phyloP scores from a whole-genome alignment of 1,139 yeast genomes.

The Pichia sp. region DNA sequence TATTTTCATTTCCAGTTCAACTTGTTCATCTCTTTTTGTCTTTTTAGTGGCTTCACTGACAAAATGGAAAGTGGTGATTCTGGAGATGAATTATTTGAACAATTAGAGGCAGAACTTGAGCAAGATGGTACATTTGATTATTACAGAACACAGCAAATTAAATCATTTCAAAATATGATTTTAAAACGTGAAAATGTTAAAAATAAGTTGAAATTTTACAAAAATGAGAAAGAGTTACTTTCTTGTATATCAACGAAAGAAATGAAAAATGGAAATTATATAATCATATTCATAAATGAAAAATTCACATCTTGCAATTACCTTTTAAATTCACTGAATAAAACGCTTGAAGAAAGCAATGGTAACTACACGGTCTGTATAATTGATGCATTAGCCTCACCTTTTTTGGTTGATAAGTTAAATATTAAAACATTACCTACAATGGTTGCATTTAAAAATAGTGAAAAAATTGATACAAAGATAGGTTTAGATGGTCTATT shows the following conservation, averaged over 20 bases:
- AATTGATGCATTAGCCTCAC: constrained; percentile 49
- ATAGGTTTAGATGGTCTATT: constrained; percentile 65
- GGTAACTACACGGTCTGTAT: constrained; percentile 2
- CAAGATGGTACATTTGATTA: constrained; percentile 11
- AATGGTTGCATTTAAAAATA: constrained; percentile 55
- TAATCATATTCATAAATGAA: constrained; percentile 63
- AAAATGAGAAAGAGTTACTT: constrained; percentile 52
- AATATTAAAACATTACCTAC: constrained; percentile 65
- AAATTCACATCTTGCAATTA: constrained; percentile 52
- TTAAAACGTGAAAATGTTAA: constrained; percentile 22
- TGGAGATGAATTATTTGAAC: constrained; percentile 12
- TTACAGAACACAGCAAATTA: constrained; percentile 32
- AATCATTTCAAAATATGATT: constrained; percentile 33
- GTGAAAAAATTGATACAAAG: constrained; percentile 51
- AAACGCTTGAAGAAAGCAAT: not conserved
- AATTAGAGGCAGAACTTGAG: constrained; percentile 11
- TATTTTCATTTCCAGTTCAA: not conserved
- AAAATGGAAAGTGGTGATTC: not conserved
- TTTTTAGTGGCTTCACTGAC: no score
- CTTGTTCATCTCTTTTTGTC: not conserved
- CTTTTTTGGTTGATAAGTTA: constrained; percentile 62
- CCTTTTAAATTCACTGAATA: constrained; percentile 44
- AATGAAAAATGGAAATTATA: constrained; percentile 32
- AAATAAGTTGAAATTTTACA: constrained; percentile 34
- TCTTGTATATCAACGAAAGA: constrained; percentile 35